A percentile compares a stretch with the other conserved stretches of the same genome.
Conservation (phyloP, 768 basidiomycete species). For the Aureoboletus auriporus region DNA sequence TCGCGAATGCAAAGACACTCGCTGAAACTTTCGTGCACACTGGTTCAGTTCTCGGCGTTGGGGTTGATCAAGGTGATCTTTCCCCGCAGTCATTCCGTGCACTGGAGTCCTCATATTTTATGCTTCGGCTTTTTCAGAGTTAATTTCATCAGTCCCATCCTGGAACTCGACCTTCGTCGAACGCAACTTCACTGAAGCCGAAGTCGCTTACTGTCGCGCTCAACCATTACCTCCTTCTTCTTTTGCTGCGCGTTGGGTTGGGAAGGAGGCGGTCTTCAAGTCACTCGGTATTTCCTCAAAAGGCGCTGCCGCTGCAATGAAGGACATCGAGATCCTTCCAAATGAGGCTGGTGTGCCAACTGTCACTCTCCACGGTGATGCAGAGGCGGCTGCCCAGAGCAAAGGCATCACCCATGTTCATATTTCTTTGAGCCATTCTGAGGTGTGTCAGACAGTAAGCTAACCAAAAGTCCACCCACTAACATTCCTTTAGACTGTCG, state of each 20-base stretch:
- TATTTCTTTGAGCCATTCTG: conserved; percentile 90
- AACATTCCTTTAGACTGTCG: conserved; percentile 55
- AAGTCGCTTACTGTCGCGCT: conserved; percentile 80
- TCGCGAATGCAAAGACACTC: conserved; percentile 65
- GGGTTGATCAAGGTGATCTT: conserved; percentile 80
- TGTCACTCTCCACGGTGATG: conserved; percentile 77
- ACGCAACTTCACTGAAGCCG: conserved; percentile 91
- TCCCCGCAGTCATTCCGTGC: not conserved
- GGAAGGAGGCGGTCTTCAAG: conserved; percentile 98
- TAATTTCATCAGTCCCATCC: conserved; percentile 90
- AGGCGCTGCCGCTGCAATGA: conserved; percentile 93
- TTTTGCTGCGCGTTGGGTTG: conserved; percentile 95
- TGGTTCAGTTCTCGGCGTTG: conserved; percentile 67
- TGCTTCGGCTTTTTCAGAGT: conserved; percentile 47
- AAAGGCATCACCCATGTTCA: conserved; percentile 74
- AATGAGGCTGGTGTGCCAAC: conserved; percentile 74
- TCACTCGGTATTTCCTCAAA: conserved; percentile 85
- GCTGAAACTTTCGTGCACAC: conserved; percentile 37
- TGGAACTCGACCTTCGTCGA: conserved; percentile 81
- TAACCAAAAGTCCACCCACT: conserved; percentile 8
- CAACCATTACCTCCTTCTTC: conserved; percentile 87
- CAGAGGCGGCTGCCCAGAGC: conserved; percentile 62
- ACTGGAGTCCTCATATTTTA: conserved; percentile 5
- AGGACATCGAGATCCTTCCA: conserved; percentile 93
- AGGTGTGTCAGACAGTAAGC: conserved; percentile 48